phyloP scores from a whole-genome alignment of 2,329 filamentous ascomycete species.

The Colletotrichum horii region DNA sequence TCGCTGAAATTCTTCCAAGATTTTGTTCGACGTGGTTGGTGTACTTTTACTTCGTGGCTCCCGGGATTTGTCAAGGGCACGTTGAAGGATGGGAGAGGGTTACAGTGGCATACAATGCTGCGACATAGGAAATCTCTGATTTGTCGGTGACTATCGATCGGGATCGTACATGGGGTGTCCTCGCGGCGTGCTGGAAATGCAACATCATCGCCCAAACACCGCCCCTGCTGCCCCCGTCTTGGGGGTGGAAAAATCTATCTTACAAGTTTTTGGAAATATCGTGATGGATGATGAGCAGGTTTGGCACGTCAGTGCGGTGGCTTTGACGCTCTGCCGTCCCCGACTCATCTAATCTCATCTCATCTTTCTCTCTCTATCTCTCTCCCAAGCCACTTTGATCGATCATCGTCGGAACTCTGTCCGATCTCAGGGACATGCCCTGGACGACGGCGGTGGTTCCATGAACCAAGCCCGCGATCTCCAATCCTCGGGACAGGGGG shows the following conservation, averaged over 20 bases:
- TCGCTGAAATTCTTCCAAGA: not conserved
- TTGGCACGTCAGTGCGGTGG: not conserved
- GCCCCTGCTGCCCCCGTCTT: not conserved
- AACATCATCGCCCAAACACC: not conserved
- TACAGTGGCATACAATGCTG: not conserved
- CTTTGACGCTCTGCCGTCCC: not conserved
- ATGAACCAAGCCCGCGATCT: not conserved
- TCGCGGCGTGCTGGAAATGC: not conserved
- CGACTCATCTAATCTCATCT: not conserved
- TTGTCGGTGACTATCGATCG: not conserved
- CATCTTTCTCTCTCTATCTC: not conserved
- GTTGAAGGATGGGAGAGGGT: not conserved
- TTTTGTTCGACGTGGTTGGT: not conserved
- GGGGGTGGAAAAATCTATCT: not conserved
- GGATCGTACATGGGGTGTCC: not conserved
- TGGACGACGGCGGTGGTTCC: not conserved
- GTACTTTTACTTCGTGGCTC: not conserved
- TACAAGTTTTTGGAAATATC: not conserved
- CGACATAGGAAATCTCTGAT: not conserved
- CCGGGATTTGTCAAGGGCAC: not conserved
- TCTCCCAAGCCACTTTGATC: not conserved
- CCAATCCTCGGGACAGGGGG: not conserved
- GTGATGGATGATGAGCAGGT: not conserved
- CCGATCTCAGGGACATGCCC: not conserved
- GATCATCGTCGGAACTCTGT: not conserved